phyloP scores from a whole-genome alignment of 208 protist genomes.

The Naegleria lovaniensis region DNA sequence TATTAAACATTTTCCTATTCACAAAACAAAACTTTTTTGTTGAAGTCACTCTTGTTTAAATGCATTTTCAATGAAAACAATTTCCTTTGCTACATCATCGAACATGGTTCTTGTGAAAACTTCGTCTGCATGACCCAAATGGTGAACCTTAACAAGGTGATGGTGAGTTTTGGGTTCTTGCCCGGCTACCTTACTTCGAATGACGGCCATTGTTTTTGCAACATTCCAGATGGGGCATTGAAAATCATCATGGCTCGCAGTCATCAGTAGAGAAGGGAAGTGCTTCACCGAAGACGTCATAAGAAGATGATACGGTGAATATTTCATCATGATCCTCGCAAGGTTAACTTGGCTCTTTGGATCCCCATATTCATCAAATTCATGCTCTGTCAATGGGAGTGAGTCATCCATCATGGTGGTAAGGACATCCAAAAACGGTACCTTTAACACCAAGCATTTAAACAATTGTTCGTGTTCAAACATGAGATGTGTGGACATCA shows the following conservation, averaged over 20 bases:
- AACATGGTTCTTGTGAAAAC: not conserved
- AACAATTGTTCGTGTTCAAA: not conserved
- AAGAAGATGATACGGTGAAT: slow-evolving; percentile 23
- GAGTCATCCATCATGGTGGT: not conserved
- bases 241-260: not conserved
- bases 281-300: too few species aligned
- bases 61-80: not conserved
- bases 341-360: not conserved
- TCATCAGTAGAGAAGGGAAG: not conserved
- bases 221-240: not conserved
- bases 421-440: slow-evolving; percentile 30
- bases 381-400: slow-evolving; percentile 27
- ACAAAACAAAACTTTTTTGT: not conserved
- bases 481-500: not conserved
- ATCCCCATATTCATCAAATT: slow-evolving; percentile 31
- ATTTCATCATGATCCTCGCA: not conserved
- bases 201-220: not conserved
- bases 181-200: not conserved
- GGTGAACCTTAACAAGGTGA: not conserved
- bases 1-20: not conserved
- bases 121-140: not conserved
- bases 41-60: not conserved
- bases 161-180: not conserved
- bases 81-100: not conserved
- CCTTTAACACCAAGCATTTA: not conserved